Conservation (phyloP, 2,329 filamentous ascomycete species). For the Endoconidiophora laricicola region DNA sequence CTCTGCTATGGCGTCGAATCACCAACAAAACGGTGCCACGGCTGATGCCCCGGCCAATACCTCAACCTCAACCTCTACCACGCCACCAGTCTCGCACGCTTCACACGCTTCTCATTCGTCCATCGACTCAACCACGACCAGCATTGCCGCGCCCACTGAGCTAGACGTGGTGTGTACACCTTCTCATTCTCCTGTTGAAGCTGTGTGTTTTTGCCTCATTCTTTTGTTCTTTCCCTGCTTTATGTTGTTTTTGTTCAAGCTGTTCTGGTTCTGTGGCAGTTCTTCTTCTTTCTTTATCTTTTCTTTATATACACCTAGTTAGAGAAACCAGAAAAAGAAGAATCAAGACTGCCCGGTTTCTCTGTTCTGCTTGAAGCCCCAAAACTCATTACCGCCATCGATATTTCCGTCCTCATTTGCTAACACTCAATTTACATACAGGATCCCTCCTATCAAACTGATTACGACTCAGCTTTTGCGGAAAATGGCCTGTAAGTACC, state of each 20-base stretch:
- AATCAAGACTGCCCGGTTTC: not conserved
- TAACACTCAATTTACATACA: not conserved
- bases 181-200: slow-evolving; percentile 1
- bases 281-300: not conserved
- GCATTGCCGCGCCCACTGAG: slow-evolving; percentile 2
- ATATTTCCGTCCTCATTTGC: not conserved
- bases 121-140: slow-evolving; percentile 7
- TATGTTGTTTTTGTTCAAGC: not conserved
- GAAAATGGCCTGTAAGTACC: slow-evolving; percentile 6
- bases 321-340: not conserved
- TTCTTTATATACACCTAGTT: too few species aligned
- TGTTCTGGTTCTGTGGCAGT: not conserved
- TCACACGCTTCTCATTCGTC: slow-evolving; percentile 6
- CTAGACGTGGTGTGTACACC: slow-evolving; percentile 10
- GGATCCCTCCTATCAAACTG: slow-evolving; percentile 7
- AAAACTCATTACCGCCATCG: too few species aligned
- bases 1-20: too few species aligned
- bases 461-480: slow-evolving; percentile 9
- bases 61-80: not conserved
- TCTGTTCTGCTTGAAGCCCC: not conserved
- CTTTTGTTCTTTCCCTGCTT: not conserved
- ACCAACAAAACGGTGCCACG: not conserved
- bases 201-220: not conserved
- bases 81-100: not conserved
- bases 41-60: not conserved